A percentile compares a stretch with the other conserved stretches of the same genome.
Conservation (phyloP, 768 basidiomycete genomes). For the Cyathus striatus region DNA sequence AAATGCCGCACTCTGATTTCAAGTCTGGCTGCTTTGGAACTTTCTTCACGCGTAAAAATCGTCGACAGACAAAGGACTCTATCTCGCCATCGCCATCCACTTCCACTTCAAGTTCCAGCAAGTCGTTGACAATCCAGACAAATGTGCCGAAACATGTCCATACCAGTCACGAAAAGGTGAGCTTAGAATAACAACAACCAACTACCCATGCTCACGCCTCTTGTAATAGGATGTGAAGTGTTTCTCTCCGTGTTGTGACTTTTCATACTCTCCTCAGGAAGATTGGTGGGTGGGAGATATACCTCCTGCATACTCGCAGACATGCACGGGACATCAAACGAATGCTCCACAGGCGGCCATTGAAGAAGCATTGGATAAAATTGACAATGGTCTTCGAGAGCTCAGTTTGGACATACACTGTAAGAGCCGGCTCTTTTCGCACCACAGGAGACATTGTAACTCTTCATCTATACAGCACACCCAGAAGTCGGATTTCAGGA, state of each 20-base stretch:
- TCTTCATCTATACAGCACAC: constrained; percentile 36
- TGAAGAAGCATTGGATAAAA: constrained; percentile 44
- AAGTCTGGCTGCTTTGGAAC: constrained; percentile 30
- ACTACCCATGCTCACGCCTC: too few relatives aligned
- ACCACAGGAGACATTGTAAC: background rate
- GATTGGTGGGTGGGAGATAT: constrained; percentile 23
- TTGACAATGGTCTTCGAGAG: constrained; percentile 48
- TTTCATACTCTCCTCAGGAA: constrained; percentile 23
- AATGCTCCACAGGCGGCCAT: constrained; percentile 47
- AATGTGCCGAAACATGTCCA: too few relatives aligned
- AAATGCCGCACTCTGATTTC: constrained; percentile 4
- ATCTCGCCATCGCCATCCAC: too few relatives aligned
- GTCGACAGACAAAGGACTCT: background rate
- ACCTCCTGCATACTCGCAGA: constrained; percentile 36
- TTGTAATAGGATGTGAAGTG: constrained; percentile 17
- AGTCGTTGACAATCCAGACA: too few relatives aligned
- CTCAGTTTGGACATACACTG: constrained; percentile 73
- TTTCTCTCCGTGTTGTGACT: constrained; percentile 40
- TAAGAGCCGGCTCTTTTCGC: constrained; percentile 21
- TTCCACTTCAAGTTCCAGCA: too few relatives aligned
- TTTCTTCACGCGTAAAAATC: constrained; percentile 14
- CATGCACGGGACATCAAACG: constrained; percentile 11
- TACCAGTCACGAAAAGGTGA: too few relatives aligned
- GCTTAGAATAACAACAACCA: too few relatives aligned
- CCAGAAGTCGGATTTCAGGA: constrained; percentile 68